phyloP scores from a whole-genome alignment of 2,329 filamentous ascomycete genomes.

The Sporothrix brasiliensis region DNA sequence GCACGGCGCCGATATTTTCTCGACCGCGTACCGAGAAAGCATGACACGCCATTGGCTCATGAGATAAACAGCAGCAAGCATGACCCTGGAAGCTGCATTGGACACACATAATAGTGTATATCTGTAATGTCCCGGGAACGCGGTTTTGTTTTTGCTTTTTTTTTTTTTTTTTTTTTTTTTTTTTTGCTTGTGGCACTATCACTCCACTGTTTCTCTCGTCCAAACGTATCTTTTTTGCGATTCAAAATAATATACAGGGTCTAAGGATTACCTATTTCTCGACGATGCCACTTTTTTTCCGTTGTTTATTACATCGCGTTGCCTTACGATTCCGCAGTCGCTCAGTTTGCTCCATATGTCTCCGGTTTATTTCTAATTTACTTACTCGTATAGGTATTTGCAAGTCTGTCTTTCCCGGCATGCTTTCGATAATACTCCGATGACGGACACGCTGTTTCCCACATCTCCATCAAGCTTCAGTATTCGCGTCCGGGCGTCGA shows the following conservation, averaged over 20 bases:
- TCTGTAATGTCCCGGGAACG: background rate
- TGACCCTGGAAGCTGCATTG: background rate
- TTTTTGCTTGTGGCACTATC: background rate
- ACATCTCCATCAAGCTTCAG: background rate
- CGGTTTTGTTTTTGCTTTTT: background rate
- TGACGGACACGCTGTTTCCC: background rate
- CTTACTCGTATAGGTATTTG: background rate
- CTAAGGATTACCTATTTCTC: no score
- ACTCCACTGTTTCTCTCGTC: background rate
- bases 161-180: background rate
- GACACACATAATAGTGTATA: background rate
- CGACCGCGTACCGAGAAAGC: background rate
- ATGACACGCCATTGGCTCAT: background rate
- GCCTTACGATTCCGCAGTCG: background rate
- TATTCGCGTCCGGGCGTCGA: no score
- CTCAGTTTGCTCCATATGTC: background rate
- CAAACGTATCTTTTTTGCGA: no score
- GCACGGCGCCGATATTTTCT: background rate
- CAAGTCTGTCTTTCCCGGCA: background rate
- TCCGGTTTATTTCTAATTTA: background rate
- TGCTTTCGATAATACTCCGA: background rate
- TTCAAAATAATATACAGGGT: no score
- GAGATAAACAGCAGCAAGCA: background rate
- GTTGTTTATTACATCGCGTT: background rate
- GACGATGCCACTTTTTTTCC: background rate